These are phyloP conservation scores for Testicularia cyperi DNA, from an alignment of 1,284 basidiomycete species.

Conservation along the genomic window DNA sequence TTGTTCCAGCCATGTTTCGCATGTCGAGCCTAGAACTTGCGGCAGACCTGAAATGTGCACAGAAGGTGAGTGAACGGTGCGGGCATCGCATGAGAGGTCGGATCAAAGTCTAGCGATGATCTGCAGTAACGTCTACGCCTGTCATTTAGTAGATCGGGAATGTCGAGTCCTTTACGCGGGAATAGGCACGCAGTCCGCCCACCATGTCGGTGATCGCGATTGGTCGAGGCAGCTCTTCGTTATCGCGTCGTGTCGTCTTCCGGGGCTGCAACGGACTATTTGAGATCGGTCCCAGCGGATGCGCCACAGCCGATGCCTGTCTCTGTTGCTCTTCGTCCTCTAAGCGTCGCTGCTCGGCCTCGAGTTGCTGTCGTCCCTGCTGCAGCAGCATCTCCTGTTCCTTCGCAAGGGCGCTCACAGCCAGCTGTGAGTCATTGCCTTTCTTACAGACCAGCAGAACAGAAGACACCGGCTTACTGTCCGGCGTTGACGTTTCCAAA, in stretches of 20 bases:
- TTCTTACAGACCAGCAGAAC: slow-evolving; percentile 25
- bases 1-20: too few species aligned
- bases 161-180: slow-evolving; percentile 18
- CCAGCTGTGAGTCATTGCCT: slow-evolving; percentile 57
- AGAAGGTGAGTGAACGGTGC: too few species aligned
- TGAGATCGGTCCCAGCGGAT: slow-evolving; percentile 5
- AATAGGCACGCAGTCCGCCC: slow-evolving; percentile 44
- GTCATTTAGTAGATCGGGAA: slow-evolving; percentile 51
- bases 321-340: not conserved
- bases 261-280: too few species aligned
- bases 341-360: slow-evolving; percentile 75
- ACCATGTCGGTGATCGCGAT: slow-evolving; percentile 35
- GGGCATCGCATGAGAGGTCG: too few species aligned
- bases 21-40: too few species aligned
- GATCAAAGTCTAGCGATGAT: too few species aligned
- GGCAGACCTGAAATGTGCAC: too few species aligned
- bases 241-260: too few species aligned
- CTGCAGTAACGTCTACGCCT: too few species aligned
- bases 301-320: not conserved
- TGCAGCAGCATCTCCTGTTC: slow-evolving; percentile 63
- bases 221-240: too few species aligned
- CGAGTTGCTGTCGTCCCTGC: not conserved
- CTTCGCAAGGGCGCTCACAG: slow-evolving; percentile 5
- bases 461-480: too few species aligned
- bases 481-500: not conserved